A percentile compares a stretch with the other conserved stretches of the same genome.
Conservation (phyloP, 2,329 filamentous ascomycete genomes). For the Thermoascus crustaceus region DNA sequence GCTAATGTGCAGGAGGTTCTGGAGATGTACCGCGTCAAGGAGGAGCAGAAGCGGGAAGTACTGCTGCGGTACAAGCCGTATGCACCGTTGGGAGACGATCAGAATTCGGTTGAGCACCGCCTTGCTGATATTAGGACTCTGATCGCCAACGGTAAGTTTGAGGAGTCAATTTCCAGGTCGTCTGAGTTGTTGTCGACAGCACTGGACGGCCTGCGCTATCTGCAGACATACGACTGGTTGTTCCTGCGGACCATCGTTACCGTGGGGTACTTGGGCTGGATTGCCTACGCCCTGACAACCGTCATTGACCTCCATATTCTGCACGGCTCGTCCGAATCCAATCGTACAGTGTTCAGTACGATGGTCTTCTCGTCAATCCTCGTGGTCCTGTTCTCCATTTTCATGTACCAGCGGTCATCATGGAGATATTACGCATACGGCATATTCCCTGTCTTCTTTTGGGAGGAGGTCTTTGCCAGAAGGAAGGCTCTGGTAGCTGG, state of each 20-base stretch:
- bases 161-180: slow-evolving; percentile 72
- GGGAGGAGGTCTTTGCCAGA: slow-evolving; percentile 86
- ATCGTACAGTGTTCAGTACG: slow-evolving; percentile 52
- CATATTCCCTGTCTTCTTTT: slow-evolving; percentile 88
- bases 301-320: slow-evolving; percentile 85
- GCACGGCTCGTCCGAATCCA: slow-evolving; percentile 57
- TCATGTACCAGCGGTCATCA: slow-evolving; percentile 72
- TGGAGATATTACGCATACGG: slow-evolving; percentile 83
- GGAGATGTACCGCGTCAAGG: slow-evolving; percentile 95
- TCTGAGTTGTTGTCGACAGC: slow-evolving; percentile 67
- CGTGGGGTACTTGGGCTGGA: slow-evolving; percentile 88
- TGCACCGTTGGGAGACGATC: slow-evolving; percentile 55
- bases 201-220: slow-evolving; percentile 77
- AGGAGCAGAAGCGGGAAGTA: slow-evolving; percentile 67
- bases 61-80: slow-evolving; percentile 74
- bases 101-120: slow-evolving; percentile 55
- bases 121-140: slow-evolving; percentile 58
- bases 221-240: slow-evolving; percentile 98
- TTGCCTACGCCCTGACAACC: slow-evolving; percentile 80
- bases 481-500: slow-evolving; percentile 62
- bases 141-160: slow-evolving; percentile 58
- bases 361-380: slow-evolving; percentile 67
- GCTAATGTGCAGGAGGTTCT: slow-evolving; percentile 80
- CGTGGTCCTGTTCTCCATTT: slow-evolving; percentile 67
- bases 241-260: slow-evolving; percentile 87